These are phyloP conservation scores for Domatiomyces globalis DNA, from an alignment of 2,329 filamentous ascomycete species.

Conservation along the genomic window DNA sequence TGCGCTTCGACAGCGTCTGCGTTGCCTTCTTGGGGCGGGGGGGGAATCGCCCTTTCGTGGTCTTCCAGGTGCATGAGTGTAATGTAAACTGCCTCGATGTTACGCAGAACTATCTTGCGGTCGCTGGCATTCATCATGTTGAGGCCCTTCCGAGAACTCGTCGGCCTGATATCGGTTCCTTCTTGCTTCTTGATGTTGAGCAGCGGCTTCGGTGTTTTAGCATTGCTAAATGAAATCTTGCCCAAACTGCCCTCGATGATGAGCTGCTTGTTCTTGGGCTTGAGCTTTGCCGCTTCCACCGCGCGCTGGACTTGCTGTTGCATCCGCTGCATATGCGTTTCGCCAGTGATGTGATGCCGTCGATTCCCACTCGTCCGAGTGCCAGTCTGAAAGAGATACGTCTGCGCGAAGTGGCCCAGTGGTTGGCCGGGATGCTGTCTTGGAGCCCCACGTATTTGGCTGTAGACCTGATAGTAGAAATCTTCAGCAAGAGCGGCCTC, in stretches of 20 bases:
- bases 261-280: constrained; percentile 93
- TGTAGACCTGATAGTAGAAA: constrained; percentile 97
- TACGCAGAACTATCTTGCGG: constrained; percentile 66
- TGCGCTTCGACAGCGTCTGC: constrained; percentile 58
- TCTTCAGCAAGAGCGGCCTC: constrained; percentile 79
- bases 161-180: constrained; percentile 40
- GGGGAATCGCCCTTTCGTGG: constrained; percentile 67
- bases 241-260: constrained; percentile 92
- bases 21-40: constrained; percentile 45
- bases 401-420: constrained; percentile 91
- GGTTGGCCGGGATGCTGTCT: constrained; percentile 87
- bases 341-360: constrained; percentile 65
- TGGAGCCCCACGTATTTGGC: constrained; percentile 78
- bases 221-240: constrained; percentile 98
- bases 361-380: constrained; percentile 59
- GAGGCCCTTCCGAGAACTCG: constrained; percentile 29
- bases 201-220: constrained; percentile 88
- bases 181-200: constrained; percentile 90
- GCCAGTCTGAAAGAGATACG: constrained; percentile 90
- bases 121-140: constrained; percentile 49
- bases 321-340: constrained; percentile 98
- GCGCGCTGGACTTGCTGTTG: constrained; percentile 96
- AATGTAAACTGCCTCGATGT: constrained; percentile 78
- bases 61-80: constrained; percentile 91
- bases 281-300: constrained; percentile 91